These are phyloP conservation scores for Penicillium brasilianum DNA, from an alignment of 2,329 filamentous ascomycete species.

Conservation along the genomic window DNA sequence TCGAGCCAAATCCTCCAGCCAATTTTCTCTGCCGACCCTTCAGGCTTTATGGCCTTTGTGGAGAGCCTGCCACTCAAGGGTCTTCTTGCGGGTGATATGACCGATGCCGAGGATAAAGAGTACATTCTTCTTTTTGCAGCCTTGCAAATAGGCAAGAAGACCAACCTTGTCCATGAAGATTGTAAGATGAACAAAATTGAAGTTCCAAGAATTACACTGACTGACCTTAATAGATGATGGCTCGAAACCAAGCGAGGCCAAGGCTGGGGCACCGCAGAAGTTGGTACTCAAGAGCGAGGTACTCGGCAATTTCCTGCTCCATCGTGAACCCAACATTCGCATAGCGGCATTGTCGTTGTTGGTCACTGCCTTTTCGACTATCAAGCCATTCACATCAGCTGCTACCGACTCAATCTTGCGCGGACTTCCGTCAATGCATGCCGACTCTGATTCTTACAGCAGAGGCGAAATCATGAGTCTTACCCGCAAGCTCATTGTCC, in stretches of 20 bases:
- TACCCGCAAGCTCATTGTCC: slow-evolving; percentile 75
- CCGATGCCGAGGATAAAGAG: slow-evolving; percentile 56
- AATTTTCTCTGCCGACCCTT: slow-evolving; percentile 40
- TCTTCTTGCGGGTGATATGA: slow-evolving; percentile 53
- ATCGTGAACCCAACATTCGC: slow-evolving; percentile 68
- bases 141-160: slow-evolving; percentile 73
- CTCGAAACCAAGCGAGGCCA: slow-evolving; percentile 26
- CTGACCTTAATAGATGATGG: slow-evolving; percentile 35
- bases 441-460: slow-evolving; percentile 84
- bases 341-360: slow-evolving; percentile 82
- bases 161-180: slow-evolving; percentile 71
- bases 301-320: slow-evolving; percentile 46
- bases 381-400: slow-evolving; percentile 69
- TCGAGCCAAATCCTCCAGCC: slow-evolving; percentile 45
- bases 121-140: slow-evolving; percentile 68
- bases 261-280: slow-evolving; percentile 20
- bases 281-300: slow-evolving; percentile 43
- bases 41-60: slow-evolving; percentile 57
- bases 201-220: slow-evolving; percentile 9
- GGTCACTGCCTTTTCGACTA: slow-evolving; percentile 74
- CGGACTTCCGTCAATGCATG: slow-evolving; percentile 73
- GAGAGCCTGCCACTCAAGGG: slow-evolving; percentile 59
- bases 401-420: slow-evolving; percentile 67
- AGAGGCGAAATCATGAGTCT: slow-evolving; percentile 79
- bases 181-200: slow-evolving; percentile 48